Base-by-base conservation (phyloP, 176 grass and related monocot species). In the Neostapfia colusana region DNA sequence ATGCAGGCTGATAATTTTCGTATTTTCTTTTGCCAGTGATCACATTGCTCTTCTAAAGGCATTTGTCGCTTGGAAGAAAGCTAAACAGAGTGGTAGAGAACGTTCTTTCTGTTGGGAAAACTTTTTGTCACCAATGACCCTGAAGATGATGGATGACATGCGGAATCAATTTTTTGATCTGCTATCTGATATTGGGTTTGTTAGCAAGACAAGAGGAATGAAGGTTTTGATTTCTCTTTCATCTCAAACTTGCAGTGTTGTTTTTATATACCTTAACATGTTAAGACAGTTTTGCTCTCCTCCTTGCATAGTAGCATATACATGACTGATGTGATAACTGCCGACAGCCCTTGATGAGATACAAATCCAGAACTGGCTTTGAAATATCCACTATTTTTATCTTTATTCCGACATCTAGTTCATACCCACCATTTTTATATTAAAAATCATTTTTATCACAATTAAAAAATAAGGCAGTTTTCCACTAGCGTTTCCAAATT, bases 81-180 rank as follows among this genome's bases (percentile, higher is more conserved):
- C 86, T 59, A 97, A 78, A 81, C 49, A 35, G 60, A 86, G 70
- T 76, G 91, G 95, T 71, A 89, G 86, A 46, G 95, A 97, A 24
- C 89, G 84, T 49, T 63, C 86, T 87, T 97, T 97, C 66, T 97
- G 95, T 72, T 97, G 91, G 91, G 86, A 97, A 79, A 93, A 92
- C 75, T 97, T 93, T 77, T 82, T 93, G 38, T 93, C 95, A 53
- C 82, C 91, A 37, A 72, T 91, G 66, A 88, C 91, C 60, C 79
- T 97, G 73, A 83, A 93, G 78, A 93, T 97, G 95, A 97, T 97
- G 88, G 95, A 93, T 2, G 91, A 92, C 82, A 93, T 93, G 95
- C 84, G 86, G 55, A 89, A 87, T 73, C 95, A 97, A 69, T 97
- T 93, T 70, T 65, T 97, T 85, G 91, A 93, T 92, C 78, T 93